Evolutionary conservation across 2,329 filamentous ascomycete genomes (phyloP), one percentile per base, ranked within the genome.

Genomic region (Dothiorella sarmentorum): DNA sequence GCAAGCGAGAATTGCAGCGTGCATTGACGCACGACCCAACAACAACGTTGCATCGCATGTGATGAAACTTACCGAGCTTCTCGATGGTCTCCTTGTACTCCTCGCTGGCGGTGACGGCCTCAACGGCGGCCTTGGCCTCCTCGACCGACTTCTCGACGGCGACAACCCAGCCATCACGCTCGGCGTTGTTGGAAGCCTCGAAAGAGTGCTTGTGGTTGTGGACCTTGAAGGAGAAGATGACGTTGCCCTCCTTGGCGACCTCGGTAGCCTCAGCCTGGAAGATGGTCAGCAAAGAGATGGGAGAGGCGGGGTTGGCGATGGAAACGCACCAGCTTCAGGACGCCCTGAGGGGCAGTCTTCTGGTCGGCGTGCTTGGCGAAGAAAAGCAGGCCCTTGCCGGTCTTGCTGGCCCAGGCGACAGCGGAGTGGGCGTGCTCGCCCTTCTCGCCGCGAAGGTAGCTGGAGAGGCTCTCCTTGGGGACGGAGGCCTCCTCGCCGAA

Each of bases 351-450:
- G 61, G 83, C 82, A 64, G 84, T 80, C 85, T 95, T 96, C 78
- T 96, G 89, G 69, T 85, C 83, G 55, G 83, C 80, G 76, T 90
- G 87, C 85, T 93, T 91, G 76, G 88, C 87, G 76, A 90, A 89
- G 83, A 95, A 96, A 40, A 97, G 81, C 18, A 97, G 88, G 71
- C 94, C 94, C 82, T 96, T 96, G 75, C 93, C 93, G 61, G 93
- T 97, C 82, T 96, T 86, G 66, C 86, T 86, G 63, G 93, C 91
- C 91, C 94, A 97, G 33, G 94, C 89, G 66, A 86, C 88, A 67
- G 88, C 88, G 65, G 89, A 83, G 79, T 95, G 88, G 62, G 89
- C 87, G 65, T 87, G 81, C 56, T 86, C 82, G 59, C 87, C 82
- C 87, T 97, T 97, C 84, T 96, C 91, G 69, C 85, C 87, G 78